Percentiles rank a stretch among this genome's conserved stretches.
These are phyloP conservation scores for Aspergillus japonicus DNA, from an alignment of 2,329 filamentous ascomycete genomes.

Conservation along the genomic window DNA sequence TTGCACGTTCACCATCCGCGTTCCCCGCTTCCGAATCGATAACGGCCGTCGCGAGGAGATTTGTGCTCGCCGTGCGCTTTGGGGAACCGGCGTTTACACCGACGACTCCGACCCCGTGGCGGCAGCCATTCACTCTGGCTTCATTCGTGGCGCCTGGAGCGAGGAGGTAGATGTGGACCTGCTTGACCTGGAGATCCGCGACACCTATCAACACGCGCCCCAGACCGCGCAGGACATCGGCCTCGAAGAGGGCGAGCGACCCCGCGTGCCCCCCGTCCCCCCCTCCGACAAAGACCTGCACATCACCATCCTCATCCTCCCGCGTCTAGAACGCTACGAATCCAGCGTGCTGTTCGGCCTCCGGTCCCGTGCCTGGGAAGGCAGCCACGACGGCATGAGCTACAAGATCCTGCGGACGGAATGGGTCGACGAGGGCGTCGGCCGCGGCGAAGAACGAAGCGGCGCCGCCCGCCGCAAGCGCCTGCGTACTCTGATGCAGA, in stretches of 20 bases:
- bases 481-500: conserved; percentile 46
- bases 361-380: conserved; percentile 75
- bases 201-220: conserved; percentile 46
- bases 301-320: conserved; percentile 81
- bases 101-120: conserved; percentile 94
- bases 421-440: conserved; percentile 73
- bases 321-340: conserved; percentile 72
- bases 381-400: conserved; percentile 80
- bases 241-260: conserved; percentile 26
- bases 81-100: conserved; percentile 93
- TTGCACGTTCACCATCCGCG: conserved; percentile 83
- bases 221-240: conserved; percentile 39
- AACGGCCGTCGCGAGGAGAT: conserved; percentile 75
- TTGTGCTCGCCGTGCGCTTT: conserved; percentile 74
- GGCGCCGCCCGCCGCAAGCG: conserved; percentile 51
- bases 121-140: conserved; percentile 89
- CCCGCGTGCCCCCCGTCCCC: conserved; percentile 47
- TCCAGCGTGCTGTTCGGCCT: conserved; percentile 76
- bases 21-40: conserved; percentile 75
- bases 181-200: conserved; percentile 57
- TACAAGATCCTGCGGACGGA: conserved; percentile 79
- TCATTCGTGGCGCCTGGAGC: conserved; percentile 84
- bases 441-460: conserved; percentile 47
- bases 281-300: conserved; percentile 74
- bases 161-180: conserved; percentile 71